phyloP scores from a whole-genome alignment of 2,329 filamentous ascomycete species.

The Aspergillus brunneoviolaceus region DNA sequence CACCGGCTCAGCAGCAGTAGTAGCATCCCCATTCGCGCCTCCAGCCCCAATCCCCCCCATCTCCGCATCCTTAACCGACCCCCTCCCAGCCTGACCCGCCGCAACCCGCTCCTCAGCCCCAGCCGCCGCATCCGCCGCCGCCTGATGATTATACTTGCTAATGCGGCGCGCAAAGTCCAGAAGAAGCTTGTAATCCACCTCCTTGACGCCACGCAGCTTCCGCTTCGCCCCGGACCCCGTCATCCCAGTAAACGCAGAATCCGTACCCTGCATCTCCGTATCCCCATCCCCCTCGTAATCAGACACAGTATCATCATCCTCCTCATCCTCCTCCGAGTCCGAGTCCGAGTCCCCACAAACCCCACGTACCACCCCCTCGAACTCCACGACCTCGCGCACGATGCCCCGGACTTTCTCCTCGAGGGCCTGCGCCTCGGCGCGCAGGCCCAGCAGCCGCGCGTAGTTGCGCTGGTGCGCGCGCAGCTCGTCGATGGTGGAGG shows the following conservation, averaged over 20 bases:
- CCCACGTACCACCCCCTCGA: conserved; percentile 42
- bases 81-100: conserved; percentile 10
- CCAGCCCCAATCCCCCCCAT: conserved; percentile 35
- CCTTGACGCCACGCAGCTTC: conserved; percentile 25
- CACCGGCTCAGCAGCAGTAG: conserved; percentile 27
- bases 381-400: conserved; percentile 39
- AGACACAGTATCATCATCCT: conserved; percentile 1
- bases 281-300: background rate
- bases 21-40: conserved; percentile 28
- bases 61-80: conserved; percentile 29
- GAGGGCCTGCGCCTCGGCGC: conserved; percentile 40
- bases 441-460: conserved; percentile 41
- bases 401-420: conserved; percentile 44
- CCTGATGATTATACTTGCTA: conserved; percentile 48
- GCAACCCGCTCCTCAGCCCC: conserved; percentile 23
- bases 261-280: conserved; percentile 13
- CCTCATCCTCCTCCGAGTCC: conserved; percentile 28
- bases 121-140: conserved; percentile 43
- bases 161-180: conserved; percentile 48
- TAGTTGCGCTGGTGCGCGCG: conserved; percentile 48
- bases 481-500: background rate
- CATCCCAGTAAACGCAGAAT: too few species aligned
- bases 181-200: conserved; percentile 46
- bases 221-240: background rate
- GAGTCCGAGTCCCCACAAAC: conserved; percentile 34